Conservation (phyloP, 371 early-diverging fungal species). For the Phascolomyces articulosus region DNA sequence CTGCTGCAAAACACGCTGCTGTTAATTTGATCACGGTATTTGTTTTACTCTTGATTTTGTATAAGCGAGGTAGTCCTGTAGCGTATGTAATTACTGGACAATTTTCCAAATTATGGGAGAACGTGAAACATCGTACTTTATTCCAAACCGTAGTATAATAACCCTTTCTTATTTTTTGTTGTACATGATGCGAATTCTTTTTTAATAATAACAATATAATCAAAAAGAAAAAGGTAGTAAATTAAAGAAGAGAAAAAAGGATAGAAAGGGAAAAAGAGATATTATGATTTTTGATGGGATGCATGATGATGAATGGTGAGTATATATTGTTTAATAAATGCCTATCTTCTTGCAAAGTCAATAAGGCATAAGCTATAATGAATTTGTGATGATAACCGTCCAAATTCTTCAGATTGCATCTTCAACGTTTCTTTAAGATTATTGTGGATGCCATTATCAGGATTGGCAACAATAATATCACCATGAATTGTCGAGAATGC, state of each 20-base stretch:
- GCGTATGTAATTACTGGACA: constrained; percentile 20
- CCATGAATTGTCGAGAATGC: constrained; percentile 80
- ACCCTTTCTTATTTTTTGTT: background rate
- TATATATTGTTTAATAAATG: constrained; percentile 3
- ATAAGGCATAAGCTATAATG: constrained; percentile 84
- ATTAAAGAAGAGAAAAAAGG: background rate
- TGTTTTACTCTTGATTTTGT: constrained; percentile 36
- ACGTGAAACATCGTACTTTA: constrained; percentile 3
- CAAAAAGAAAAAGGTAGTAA: constrained; percentile 13
- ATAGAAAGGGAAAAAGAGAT: no score
- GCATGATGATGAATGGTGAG: no score
- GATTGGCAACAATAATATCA: constrained; percentile 72
- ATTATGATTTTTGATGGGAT: no score
- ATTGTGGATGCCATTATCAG: constrained; percentile 49
- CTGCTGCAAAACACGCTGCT: constrained; percentile 42
- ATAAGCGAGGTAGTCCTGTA: constrained; percentile 40
- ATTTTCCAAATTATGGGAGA: constrained; percentile 12
- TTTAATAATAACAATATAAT: background rate
- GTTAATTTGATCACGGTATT: constrained; percentile 40
- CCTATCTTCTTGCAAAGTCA: constrained; percentile 72
- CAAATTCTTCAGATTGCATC: constrained; percentile 61
- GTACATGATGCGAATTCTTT: background rate
- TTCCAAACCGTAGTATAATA: constrained; percentile 12
- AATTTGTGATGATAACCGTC: constrained; percentile 70
- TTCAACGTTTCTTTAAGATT: constrained; percentile 48